Evolutionary conservation across 2,329 filamentous ascomycete species (phyloP).

Genomic region (Sordariomycetes sp.): DNA sequence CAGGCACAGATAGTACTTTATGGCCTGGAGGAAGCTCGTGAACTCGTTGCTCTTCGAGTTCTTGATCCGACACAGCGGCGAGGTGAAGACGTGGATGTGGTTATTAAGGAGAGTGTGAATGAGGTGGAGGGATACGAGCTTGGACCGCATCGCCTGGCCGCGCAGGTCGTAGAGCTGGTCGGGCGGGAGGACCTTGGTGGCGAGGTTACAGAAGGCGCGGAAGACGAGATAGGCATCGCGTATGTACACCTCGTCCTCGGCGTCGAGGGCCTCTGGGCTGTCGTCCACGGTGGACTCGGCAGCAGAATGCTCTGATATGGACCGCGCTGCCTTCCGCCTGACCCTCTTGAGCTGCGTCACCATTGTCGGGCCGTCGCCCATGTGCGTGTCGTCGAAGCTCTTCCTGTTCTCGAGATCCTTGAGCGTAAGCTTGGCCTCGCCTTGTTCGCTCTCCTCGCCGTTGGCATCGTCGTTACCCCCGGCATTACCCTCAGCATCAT

Average conservation of each 20-base stretch:
- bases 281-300: conserved; percentile 42
- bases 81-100: conserved; percentile 81
- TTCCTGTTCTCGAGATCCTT: conserved; percentile 56
- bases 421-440: conserved; percentile 40
- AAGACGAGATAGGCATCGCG: conserved; percentile 96
- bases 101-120: conserved; percentile 94
- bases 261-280: conserved; percentile 44
- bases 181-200: conserved; percentile 77
- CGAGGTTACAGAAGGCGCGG: conserved; percentile 92
- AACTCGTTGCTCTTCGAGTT: conserved; percentile 81
- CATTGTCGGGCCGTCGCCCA: conserved; percentile 55
- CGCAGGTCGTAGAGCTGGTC: conserved; percentile 89
- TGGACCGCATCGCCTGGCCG: conserved; percentile 93
- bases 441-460: conserved; percentile 19
- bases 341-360: conserved; percentile 44
- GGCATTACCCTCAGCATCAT: conserved; percentile 11
- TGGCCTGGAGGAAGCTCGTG: conserved; percentile 83
- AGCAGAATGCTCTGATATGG: conserved; percentile 38
- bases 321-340: conserved; percentile 24
- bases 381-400: conserved; percentile 54
- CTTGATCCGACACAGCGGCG: conserved; percentile 80
- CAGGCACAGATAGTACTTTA: conserved; percentile 93
- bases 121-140: conserved; percentile 86
- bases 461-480: conserved; percentile 12
- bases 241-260: conserved; percentile 91